A percentile compares a stretch with the other conserved stretches of the same genome.
Conservation (phyloP, 1,284 basidiomycete species). For the Leccinum fallax region DNA sequence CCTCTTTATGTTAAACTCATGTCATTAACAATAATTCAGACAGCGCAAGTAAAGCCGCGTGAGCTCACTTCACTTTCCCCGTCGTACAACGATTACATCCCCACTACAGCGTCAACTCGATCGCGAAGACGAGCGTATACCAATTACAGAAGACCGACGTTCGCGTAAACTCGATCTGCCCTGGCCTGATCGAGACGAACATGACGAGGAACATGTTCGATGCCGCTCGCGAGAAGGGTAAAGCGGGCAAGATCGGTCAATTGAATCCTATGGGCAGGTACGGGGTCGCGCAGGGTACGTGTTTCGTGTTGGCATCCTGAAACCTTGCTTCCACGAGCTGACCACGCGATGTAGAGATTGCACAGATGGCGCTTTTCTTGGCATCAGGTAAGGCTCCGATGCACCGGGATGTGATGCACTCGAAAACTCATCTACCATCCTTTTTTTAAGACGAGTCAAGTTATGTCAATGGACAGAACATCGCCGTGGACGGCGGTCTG, state of each 20-base stretch:
- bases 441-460: conserved; percentile 74
- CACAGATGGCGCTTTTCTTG: conserved; percentile 84
- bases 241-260: conserved; percentile 77
- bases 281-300: conserved; percentile 73
- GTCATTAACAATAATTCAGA: conserved; percentile 47
- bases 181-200: conserved; percentile 89
- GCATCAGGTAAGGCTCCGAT: conserved; percentile 69
- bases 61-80: conserved; percentile 33
- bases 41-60: conserved; percentile 91
- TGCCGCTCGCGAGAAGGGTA: conserved; percentile 75
- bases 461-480: conserved; percentile 90
- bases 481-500: conserved; percentile 87
- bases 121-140: conserved; percentile 81
- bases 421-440: conserved; percentile 15
- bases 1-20: neutral
- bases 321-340: conserved; percentile 20
- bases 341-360: conserved; percentile 62
- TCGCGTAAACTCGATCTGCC: conserved; percentile 89
- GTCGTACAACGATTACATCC: conserved; percentile 8
- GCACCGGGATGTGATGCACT: neutral
- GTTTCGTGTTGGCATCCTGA: neutral
- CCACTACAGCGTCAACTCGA: conserved; percentile 71
- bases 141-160: conserved; percentile 84
- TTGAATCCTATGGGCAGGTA: conserved; percentile 84
- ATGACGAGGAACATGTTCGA: conserved; percentile 82